Evolutionary conservation across 2,329 filamentous ascomycete genomes (phyloP), one percentile per base, ranked within the genome.

Genomic region (Pestalotiopsis sp.): DNA sequence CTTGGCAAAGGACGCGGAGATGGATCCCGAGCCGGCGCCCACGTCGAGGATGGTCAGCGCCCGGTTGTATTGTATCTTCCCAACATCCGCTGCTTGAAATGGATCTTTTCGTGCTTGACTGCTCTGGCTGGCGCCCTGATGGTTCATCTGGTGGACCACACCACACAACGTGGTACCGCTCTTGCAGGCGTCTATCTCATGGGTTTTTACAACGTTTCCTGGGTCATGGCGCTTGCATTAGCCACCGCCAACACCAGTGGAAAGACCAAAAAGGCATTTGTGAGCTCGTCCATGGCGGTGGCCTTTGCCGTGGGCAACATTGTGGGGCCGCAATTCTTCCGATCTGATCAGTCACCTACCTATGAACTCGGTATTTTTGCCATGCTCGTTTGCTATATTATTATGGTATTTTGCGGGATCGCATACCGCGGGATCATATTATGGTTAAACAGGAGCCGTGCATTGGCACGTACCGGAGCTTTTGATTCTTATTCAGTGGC

Each of bases 151-250:
- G 71, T 79, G 0, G 69, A 78, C 23, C 67, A 69, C 2, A 66
- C 61, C 0, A 52, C 69, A 0, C 63, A 73, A 0, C 68, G 77
- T 25, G 63, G 77, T 31, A 77, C 77, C 0, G 77, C 77, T 0
- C 39, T 79, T 0, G 75, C 77, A 0, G 76, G 75, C 0, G 77
- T 78, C 2, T 79, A 79, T 36, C 66, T 79, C 0, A 77, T 79
- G 77, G 77, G 77, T 0, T 79, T 79, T 17, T 49, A 49, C 41
- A 49, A 49, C 13, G 41, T 49, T 49, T 49, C 41, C 41, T 49
- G 41, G 41, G 41, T 49, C 41, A 49, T 49, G 41, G 41, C 41
- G 5, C 41, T 49, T 2, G 41, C 41, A 17, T 17, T 49, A 13
- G 41, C 41, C 41, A 49, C 41, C n/a, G 4, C 41, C 41, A 49